phyloP scores from a whole-genome alignment of 371 early-diverging fungal genomes.

The Apophysomyces variabilis region DNA sequence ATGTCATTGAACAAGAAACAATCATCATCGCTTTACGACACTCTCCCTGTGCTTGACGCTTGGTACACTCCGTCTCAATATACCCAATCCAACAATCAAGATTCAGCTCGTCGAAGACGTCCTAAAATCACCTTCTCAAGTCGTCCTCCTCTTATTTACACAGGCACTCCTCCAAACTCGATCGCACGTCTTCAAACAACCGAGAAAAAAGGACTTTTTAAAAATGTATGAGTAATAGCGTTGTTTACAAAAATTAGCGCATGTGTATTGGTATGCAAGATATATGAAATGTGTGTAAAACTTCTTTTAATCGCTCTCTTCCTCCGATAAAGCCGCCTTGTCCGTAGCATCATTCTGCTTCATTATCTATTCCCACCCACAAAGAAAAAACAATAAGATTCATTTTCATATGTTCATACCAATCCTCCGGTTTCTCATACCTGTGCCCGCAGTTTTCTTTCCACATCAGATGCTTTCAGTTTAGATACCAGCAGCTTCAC shows the following conservation, averaged over 20 bases:
- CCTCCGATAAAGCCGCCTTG: not conserved
- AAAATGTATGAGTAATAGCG: not conserved
- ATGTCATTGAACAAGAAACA: conserved; percentile 10
- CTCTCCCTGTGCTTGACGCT: conserved; percentile 23
- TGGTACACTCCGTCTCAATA: conserved; percentile 16
- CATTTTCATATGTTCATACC: not conserved
- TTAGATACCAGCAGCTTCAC: conserved; percentile 37
- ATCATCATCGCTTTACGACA: conserved; percentile 22
- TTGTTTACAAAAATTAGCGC: not conserved
- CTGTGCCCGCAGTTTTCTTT: conserved; percentile 38
- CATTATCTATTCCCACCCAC: not conserved
- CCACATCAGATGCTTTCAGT: conserved; percentile 36
- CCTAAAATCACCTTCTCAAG: not conserved
- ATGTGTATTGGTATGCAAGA: not conserved
- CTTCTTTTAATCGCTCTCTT: not conserved
- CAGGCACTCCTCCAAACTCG: not conserved
- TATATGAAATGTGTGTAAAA: not conserved
- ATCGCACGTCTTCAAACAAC: not conserved
- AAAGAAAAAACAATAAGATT: not conserved
- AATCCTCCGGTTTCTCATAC: conserved; percentile 19
- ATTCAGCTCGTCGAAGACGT: not conserved
- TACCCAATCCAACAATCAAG: not conserved
- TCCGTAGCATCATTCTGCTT: not conserved
- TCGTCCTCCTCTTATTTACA: not conserved
- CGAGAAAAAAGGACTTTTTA: not conserved